These are phyloP conservation scores for Mycena galopus DNA, from an alignment of 768 basidiomycete genomes.

Conservation along the genomic window DNA sequence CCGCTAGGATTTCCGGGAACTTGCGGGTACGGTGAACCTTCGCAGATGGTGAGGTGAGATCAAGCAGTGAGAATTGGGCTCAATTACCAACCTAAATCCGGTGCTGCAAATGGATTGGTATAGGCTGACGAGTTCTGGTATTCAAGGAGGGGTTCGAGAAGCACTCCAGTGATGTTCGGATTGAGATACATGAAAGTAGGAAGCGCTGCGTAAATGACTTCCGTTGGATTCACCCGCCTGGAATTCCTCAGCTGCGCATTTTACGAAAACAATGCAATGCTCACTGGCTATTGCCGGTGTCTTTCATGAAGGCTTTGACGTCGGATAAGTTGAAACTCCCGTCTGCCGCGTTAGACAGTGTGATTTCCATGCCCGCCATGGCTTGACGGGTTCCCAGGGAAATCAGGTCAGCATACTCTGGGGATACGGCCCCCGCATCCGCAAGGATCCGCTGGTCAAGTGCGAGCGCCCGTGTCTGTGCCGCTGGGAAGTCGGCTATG, in stretches of 20 bases:
- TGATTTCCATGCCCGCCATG: conserved; percentile 62
- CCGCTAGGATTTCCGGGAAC: conserved; percentile 36
- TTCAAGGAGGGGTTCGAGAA: too few relatives aligned
- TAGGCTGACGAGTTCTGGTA: conserved; percentile 51
- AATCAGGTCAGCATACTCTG: conserved; percentile 57
- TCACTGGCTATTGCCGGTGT: conserved; percentile 56
- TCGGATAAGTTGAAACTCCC: conserved; percentile 55
- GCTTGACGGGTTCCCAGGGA: conserved; percentile 60
- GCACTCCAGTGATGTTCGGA: too few relatives aligned
- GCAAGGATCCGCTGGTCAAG: conserved; percentile 55
- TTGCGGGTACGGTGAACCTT: conserved; percentile 36
- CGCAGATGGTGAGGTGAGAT: background rate
- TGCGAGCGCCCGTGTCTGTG: conserved; percentile 48
- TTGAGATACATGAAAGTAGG: too few relatives aligned
- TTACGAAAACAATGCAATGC: conserved; percentile 37
- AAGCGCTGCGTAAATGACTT: too few relatives aligned
- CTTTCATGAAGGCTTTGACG: conserved; percentile 61
- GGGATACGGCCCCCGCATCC: conserved; percentile 53
- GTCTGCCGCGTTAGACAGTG: conserved; percentile 45
- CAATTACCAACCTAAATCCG: conserved; percentile 47
- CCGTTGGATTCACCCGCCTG: conserved; percentile 20
- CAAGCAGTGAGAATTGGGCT: background rate
- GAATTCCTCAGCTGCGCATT: background rate
- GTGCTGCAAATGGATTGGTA: conserved; percentile 42
- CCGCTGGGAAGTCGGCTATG: conserved; percentile 54